Conservation (phyloP, 331 rosid species). For the Prunus yedoensis region DNA sequence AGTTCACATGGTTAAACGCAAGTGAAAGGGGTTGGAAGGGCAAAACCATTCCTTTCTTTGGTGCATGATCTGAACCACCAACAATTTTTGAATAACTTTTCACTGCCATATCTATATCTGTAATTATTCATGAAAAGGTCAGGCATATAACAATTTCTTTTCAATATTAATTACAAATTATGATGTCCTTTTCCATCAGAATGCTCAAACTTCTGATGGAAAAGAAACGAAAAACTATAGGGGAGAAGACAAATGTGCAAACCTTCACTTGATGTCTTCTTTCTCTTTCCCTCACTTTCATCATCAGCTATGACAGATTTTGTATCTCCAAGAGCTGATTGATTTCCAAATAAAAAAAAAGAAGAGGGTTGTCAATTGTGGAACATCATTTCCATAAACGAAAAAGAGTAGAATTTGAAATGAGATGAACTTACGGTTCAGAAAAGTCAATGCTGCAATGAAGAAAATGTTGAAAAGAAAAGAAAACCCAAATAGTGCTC, state of each 20-base stretch:
- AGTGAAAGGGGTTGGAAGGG: constrained; percentile 46
- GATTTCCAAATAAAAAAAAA: not conserved
- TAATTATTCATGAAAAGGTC: not conserved
- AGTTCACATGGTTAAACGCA: constrained; percentile 46
- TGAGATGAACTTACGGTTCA: constrained; percentile 39
- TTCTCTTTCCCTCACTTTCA: constrained; percentile 22
- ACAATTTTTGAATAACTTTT: constrained; percentile 13
- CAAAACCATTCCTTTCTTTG: constrained; percentile 45
- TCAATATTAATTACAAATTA: too few relatives aligned
- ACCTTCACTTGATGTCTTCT: constrained; percentile 27
- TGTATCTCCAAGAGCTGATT: constrained; percentile 32
- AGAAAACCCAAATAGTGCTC: constrained; percentile 38
- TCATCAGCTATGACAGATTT: constrained; percentile 34
- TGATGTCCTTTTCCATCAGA: too few relatives aligned
- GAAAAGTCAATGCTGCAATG: constrained; percentile 35
- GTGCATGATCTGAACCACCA: not conserved
- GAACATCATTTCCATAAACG: constrained; percentile 1
- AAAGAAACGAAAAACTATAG: not conserved
- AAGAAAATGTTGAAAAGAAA: constrained; percentile 40
- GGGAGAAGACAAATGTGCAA: not conserved
- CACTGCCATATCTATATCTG: constrained; percentile 21
- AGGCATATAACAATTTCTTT: not conserved
- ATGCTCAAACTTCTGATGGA: not conserved
- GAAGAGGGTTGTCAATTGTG: not conserved
- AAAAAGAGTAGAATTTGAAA: not conserved